These are phyloP conservation scores for Ammopiptanthus mongolicus DNA, from an alignment of 306 rosid genomes.

Conservation along the genomic window DNA sequence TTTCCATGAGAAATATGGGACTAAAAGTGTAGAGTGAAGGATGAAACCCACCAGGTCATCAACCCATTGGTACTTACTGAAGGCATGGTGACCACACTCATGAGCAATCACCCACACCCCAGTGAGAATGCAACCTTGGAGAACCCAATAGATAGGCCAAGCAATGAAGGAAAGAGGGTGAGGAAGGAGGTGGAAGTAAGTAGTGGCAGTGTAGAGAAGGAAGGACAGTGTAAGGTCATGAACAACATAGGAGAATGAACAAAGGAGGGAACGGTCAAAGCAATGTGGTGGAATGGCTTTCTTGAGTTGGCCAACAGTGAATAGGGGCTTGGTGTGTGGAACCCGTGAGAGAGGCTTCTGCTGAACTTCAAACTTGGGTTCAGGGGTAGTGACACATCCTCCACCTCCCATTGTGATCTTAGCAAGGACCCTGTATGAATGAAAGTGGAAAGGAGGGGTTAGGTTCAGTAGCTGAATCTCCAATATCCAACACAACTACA, in stretches of 20 bases:
- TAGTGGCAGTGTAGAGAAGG: slow-evolving; percentile 30
- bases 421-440: background rate
- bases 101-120: slow-evolving; percentile 81
- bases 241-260: slow-evolving; percentile 49
- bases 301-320: slow-evolving; percentile 61
- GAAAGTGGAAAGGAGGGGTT: background rate
- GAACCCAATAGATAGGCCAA: slow-evolving; percentile 64
- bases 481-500: background rate
- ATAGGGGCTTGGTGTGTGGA: slow-evolving; percentile 55
- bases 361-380: background rate
- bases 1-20: slow-evolving; percentile 80
- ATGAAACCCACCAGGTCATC: slow-evolving; percentile 56
- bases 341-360: slow-evolving; percentile 29
- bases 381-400: background rate
- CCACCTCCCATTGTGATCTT: slow-evolving; percentile 27
- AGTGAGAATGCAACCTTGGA: slow-evolving; percentile 59
- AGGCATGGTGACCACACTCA: slow-evolving; percentile 87
- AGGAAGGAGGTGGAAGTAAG: slow-evolving; percentile 50
- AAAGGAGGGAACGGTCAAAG: slow-evolving; percentile 57
- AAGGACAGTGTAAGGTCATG: slow-evolving; percentile 38
- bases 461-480: background rate
- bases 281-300: slow-evolving; percentile 66
- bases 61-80: slow-evolving; percentile 53
- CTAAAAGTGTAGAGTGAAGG: slow-evolving; percentile 55
- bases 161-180: slow-evolving; percentile 36